Conservation (phyloP, 306 rosid species). For the Prunus dulcis region DNA sequence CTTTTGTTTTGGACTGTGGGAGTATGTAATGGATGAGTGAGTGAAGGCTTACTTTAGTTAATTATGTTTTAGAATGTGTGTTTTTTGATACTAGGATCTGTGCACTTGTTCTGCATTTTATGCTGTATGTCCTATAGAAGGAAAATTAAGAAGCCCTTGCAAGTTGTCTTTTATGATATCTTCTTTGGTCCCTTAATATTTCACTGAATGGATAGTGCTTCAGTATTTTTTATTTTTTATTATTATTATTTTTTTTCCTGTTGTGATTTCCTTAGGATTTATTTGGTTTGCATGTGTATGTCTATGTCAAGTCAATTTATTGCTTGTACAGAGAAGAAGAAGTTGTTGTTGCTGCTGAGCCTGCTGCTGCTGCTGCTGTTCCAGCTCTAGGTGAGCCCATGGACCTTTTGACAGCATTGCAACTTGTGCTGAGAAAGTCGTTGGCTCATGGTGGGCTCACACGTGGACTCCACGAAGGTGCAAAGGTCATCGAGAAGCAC, state of each 20-base stretch:
- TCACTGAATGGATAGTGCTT: background rate
- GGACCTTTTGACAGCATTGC: slow-evolving; percentile 53
- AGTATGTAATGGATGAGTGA: too few relatives aligned
- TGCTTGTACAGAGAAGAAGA: slow-evolving; percentile 33
- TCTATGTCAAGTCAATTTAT: background rate
- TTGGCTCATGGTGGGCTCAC: slow-evolving; percentile 75
- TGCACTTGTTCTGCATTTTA: background rate
- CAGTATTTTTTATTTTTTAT: too few relatives aligned
- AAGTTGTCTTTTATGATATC: background rate
- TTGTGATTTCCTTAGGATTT: background rate
- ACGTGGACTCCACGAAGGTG: slow-evolving; percentile 70
- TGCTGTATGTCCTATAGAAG: background rate
- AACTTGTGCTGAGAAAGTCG: slow-evolving; percentile 77
- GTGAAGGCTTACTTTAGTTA: too few relatives aligned
- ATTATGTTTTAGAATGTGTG: background rate
- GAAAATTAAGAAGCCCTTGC: background rate
- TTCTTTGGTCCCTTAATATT: background rate
- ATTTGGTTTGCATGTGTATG: background rate
- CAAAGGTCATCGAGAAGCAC: slow-evolving; percentile 72
- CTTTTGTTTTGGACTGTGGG: background rate
- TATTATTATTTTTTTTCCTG: background rate
- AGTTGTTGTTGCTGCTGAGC: slow-evolving; percentile 28
- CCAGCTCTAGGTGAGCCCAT: slow-evolving; percentile 38
- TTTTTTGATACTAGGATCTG: background rate
- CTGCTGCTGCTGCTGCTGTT: slow-evolving; percentile 13